Percentiles rank a stretch among this genome's conserved stretches.
Evolutionary conservation across 2,329 filamentous ascomycete genomes (phyloP).

Genomic region (Bipolaris sorokiniana): DNA sequence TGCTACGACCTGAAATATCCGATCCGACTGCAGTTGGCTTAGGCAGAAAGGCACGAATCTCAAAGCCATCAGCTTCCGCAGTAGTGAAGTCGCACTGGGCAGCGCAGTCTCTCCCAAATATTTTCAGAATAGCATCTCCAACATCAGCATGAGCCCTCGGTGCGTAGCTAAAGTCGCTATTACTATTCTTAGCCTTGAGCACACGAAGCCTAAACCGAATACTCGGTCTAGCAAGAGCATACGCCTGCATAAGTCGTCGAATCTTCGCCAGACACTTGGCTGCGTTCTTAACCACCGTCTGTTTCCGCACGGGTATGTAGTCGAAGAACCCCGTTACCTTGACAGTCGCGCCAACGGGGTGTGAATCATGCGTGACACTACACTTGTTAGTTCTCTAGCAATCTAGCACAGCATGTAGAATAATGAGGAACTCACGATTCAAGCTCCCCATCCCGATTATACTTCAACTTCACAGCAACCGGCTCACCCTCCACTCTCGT

Average conservation of each 20-base stretch:
- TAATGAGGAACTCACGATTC: constrained; percentile 41
- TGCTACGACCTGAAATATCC: constrained; percentile 51
- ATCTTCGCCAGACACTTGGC: constrained; percentile 64
- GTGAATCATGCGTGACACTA: constrained; percentile 52
- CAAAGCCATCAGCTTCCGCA: constrained; percentile 50
- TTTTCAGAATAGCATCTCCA: constrained; percentile 66
- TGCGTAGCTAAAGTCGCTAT: constrained; percentile 67
- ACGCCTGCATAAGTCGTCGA: constrained; percentile 66
- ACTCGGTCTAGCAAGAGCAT: constrained; percentile 69
- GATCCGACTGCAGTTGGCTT: constrained; percentile 52
- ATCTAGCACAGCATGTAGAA: too few species aligned
- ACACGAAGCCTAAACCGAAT: constrained; percentile 67
- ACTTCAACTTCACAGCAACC: constrained; percentile 61
- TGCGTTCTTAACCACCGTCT: constrained; percentile 63
- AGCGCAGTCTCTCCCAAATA: constrained; percentile 65
- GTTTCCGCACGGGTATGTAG: constrained; percentile 67
- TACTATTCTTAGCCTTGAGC: constrained; percentile 58
- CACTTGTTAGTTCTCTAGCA: constrained; percentile 7
- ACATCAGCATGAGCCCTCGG: constrained; percentile 59
- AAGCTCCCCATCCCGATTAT: constrained; percentile 58
- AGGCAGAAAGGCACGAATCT: constrained; percentile 66
- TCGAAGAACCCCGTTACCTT: constrained; percentile 65
- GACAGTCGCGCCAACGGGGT: constrained; percentile 73
- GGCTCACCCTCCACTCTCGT: constrained; percentile 68
- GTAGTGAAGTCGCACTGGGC: constrained; percentile 59